These are phyloP conservation scores for Trifolium pratense DNA, from an alignment of 306 rosid genomes.

Conservation along the genomic window DNA sequence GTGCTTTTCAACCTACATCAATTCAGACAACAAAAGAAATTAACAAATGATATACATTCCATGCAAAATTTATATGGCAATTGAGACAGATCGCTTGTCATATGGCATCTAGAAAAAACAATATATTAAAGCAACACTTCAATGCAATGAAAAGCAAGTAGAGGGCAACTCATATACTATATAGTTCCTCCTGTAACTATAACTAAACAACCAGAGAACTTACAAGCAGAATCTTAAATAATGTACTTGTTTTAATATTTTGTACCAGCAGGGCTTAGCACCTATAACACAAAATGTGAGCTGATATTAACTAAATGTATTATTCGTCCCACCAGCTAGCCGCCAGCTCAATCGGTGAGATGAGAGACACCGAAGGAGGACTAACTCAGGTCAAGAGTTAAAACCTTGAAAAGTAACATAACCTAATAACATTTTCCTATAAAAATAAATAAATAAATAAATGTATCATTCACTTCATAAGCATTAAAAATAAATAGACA, in stretches of 20 bases:
- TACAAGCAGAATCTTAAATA: not conserved
- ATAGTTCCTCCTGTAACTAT: not conserved
- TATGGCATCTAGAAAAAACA: not conserved
- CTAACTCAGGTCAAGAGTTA: too few relatives aligned
- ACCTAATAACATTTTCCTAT: too few relatives aligned
- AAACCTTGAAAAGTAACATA: too few relatives aligned
- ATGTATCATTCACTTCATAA: not conserved
- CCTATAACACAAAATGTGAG: constrained; percentile 24
- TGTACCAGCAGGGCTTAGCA: not conserved
- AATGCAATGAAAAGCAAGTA: not conserved
- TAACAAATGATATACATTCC: constrained; percentile 13
- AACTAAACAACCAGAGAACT: constrained; percentile 11
- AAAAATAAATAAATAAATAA: not conserved
- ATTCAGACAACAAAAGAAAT: constrained; percentile 33
- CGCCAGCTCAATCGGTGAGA: too few relatives aligned
- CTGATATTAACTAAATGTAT: constrained; percentile 3
- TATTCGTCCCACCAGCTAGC: too few relatives aligned
- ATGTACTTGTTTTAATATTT: not conserved
- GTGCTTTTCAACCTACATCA: constrained; percentile 66
- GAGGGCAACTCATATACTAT: not conserved
- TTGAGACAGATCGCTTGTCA: not conserved
- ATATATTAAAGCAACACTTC: not conserved
- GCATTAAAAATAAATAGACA: constrained; percentile 30
- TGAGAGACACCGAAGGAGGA: too few relatives aligned
- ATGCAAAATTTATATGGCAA: not conserved